phyloP scores from a whole-genome alignment of 495 filamentous ascomycete species.

The Penicillium bovifimosum region DNA sequence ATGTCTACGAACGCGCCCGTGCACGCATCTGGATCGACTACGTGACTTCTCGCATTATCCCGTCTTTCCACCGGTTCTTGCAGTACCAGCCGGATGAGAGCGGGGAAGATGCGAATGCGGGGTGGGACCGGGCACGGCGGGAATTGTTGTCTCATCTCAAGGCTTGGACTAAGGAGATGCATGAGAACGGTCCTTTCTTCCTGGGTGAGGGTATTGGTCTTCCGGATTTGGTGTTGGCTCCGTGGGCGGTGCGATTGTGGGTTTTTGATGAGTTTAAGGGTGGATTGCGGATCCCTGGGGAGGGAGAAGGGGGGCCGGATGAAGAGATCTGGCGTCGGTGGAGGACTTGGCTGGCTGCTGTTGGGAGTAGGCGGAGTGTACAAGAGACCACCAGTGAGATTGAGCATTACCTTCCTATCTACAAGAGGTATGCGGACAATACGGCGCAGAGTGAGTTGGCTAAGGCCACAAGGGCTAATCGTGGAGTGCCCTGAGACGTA shows the following conservation, averaged over 20 bases:
- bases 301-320: constrained; percentile 42
- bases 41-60: constrained; percentile 56
- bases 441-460: constrained; percentile 61
- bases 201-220: constrained; percentile 49
- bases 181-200: constrained; percentile 56
- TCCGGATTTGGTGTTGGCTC: constrained; percentile 60
- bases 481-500: constrained; percentile 57
- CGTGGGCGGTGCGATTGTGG: constrained; percentile 63
- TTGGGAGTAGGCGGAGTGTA: constrained; percentile 51
- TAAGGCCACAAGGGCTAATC: constrained; percentile 59
- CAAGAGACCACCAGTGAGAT: constrained; percentile 57
- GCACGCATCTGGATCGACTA: constrained; percentile 66
- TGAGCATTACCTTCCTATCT: constrained; percentile 57
- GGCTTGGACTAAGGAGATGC: constrained; percentile 56
- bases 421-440: constrained; percentile 66
- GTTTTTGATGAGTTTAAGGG: constrained; percentile 69
- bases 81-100: constrained; percentile 47
- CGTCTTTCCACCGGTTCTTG: constrained; percentile 58
- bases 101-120: constrained; percentile 10
- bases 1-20: constrained; percentile 54
- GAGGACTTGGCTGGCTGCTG: constrained; percentile 53
- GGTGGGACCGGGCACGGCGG: constrained; percentile 38
- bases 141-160: constrained; percentile 49
- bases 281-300: constrained; percentile 52
- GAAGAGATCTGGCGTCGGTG: constrained; percentile 55